A percentile compares a stretch with the other conserved stretches of the same genome.
phyloP scores from a whole-genome alignment of 306 rosid species.

The Neltuma alba region DNA sequence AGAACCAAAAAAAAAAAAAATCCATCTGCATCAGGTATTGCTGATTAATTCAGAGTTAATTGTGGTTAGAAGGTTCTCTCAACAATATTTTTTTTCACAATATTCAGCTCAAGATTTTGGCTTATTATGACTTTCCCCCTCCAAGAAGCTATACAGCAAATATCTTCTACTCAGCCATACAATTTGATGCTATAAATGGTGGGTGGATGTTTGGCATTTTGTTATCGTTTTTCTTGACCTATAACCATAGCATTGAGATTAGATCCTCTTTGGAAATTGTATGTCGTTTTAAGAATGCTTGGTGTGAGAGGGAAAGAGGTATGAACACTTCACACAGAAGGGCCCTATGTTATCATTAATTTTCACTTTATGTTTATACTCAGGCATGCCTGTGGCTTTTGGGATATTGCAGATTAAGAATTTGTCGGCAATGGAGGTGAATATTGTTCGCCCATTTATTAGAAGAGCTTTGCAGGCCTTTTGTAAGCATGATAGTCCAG shows the following conservation, averaged over 20 bases:
- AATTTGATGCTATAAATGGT: background rate
- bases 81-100: background rate
- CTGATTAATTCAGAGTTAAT: background rate
- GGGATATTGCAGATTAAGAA: slow-evolving; percentile 68
- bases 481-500: slow-evolving; percentile 89
- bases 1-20: too few relatives aligned
- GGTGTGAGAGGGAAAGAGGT: slow-evolving; percentile 6
- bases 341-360: slow-evolving; percentile 15
- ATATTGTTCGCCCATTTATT: slow-evolving; percentile 91
- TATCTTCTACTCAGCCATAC: slow-evolving; percentile 4
- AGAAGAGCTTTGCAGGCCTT: slow-evolving; percentile 90
- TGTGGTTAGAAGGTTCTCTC: background rate
- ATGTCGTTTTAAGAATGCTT: slow-evolving; percentile 11
- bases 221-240: slow-evolving; percentile 6
- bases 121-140: background rate
- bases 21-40: background rate
- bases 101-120: background rate
- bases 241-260: slow-evolving; percentile 5
- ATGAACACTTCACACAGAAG: background rate
- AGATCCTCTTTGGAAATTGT: slow-evolving; percentile 6
- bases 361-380: slow-evolving; percentile 9
- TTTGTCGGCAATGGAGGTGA: slow-evolving; percentile 97
- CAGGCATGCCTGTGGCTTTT: slow-evolving; percentile 24
- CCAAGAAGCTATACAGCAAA: background rate
- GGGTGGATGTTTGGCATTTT: background rate